A percentile compares a stretch with the other conserved stretches of the same genome.
Conservation (phyloP, 495 filamentous ascomycete genomes). For the Penicillium alfredii region DNA sequence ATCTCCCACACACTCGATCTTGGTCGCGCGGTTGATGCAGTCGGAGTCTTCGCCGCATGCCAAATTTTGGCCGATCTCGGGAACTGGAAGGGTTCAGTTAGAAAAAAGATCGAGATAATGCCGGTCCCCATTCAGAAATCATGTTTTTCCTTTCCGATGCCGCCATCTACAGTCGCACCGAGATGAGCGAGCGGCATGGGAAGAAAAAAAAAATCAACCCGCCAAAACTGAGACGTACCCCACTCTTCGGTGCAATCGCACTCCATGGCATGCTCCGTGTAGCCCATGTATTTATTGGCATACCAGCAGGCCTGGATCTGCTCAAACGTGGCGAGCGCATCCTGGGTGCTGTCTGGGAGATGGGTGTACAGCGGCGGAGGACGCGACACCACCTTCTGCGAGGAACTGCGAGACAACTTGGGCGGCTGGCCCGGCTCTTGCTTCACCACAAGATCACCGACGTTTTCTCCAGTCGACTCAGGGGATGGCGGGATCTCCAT, state of each 20-base stretch:
- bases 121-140: too few relatives aligned
- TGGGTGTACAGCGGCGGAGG: conserved; percentile 61
- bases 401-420: conserved; percentile 68
- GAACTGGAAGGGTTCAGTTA: conserved; percentile 51
- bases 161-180: background rate
- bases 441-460: conserved; percentile 57
- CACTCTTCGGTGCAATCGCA: conserved; percentile 95
- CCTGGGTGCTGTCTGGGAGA: conserved; percentile 65
- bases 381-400: conserved; percentile 58
- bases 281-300: conserved; percentile 80
- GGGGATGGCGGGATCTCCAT: background rate
- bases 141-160: too few relatives aligned
- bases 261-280: conserved; percentile 86
- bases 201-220: conserved; percentile 8
- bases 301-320: conserved; percentile 80
- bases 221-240: too few relatives aligned
- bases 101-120: too few relatives aligned
- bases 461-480: conserved; percentile 48
- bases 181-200: conserved; percentile 3
- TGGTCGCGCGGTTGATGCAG: conserved; percentile 97
- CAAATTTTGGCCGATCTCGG: conserved; percentile 55
- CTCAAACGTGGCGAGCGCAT: conserved; percentile 71
- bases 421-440: conserved; percentile 61
- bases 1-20: conserved; percentile 86
- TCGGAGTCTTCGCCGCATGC: conserved; percentile 96